These are phyloP conservation scores for Nakataea oryzae DNA, from an alignment of 2,329 filamentous ascomycete genomes.

Conservation along the genomic window DNA sequence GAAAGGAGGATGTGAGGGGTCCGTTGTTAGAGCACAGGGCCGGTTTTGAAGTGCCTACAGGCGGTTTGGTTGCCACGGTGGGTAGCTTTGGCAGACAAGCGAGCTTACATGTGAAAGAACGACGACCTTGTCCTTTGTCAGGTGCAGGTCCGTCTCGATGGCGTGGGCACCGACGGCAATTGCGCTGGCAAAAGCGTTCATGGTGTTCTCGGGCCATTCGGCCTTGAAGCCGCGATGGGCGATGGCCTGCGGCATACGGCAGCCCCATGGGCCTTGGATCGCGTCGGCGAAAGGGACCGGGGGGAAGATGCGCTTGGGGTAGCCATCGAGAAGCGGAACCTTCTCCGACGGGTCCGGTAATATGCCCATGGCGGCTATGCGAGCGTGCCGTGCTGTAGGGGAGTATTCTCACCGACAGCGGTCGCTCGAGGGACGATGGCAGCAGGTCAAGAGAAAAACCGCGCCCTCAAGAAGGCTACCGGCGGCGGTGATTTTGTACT, in stretches of 20 bases:
- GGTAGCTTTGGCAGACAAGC: not conserved
- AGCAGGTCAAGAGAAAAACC: not conserved
- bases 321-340: not conserved
- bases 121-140: constrained; percentile 73
- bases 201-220: constrained; percentile 73
- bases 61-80: too few relatives aligned
- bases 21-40: too few relatives aligned
- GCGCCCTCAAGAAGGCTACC: not conserved
- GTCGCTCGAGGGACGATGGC: too few relatives aligned
- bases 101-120: constrained; percentile 67
- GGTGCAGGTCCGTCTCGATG: constrained; percentile 79
- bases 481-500: not conserved
- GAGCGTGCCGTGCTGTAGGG: not conserved
- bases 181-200: constrained; percentile 38
- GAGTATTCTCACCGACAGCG: not conserved
- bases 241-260: constrained; percentile 55
- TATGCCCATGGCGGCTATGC: not conserved
- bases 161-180: constrained; percentile 45
- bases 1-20: too few relatives aligned
- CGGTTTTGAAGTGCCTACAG: not conserved
- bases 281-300: constrained; percentile 3
- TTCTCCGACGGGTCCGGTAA: constrained; percentile 1
- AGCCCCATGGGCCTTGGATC: not conserved
- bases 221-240: constrained; percentile 74
- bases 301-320: constrained; percentile 1